A percentile compares a stretch with the other conserved stretches of the same genome.
Conservation (phyloP, 257 asterid genomes). For the Solanum megistacrolobum region DNA sequence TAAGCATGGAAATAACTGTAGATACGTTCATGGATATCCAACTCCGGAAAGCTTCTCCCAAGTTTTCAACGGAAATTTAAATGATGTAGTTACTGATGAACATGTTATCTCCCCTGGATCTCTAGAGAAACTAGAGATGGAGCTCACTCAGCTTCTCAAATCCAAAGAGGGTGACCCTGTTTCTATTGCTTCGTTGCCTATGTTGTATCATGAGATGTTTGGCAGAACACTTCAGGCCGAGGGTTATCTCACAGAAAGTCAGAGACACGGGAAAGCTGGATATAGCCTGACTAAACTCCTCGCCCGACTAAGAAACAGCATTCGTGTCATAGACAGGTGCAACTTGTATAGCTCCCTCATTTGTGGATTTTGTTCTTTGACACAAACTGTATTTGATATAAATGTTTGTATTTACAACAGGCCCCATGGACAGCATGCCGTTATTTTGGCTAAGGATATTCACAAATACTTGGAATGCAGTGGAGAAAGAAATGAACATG, state of each 20-base stretch:
- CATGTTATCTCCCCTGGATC: conserved; percentile 44
- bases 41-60: conserved; percentile 27
- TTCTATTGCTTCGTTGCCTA: conserved; percentile 79
- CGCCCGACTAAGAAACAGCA: conserved; percentile 51
- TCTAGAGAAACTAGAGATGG: conserved; percentile 55
- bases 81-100: conserved; percentile 39
- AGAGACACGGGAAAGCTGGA: conserved; percentile 81
- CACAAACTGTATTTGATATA: background rate
- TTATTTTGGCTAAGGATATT: conserved; percentile 68
- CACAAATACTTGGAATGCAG: conserved; percentile 41
- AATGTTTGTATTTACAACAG: conserved; percentile 17
- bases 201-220: conserved; percentile 64
- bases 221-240: conserved; percentile 75
- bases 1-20: conserved; percentile 80
- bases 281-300: conserved; percentile 83
- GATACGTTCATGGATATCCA: conserved; percentile 52
- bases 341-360: background rate
- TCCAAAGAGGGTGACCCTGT: conserved; percentile 58
- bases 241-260: conserved; percentile 87
- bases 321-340: conserved; percentile 71
- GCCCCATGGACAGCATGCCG: conserved; percentile 91
- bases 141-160: conserved; percentile 66
- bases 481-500: conserved; percentile 65
- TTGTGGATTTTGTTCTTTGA: background rate
- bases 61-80: conserved; percentile 24